Evolutionary conservation across 2,329 filamentous ascomycete genomes (phyloP).

Genomic region (Diaporthe citri): DNA sequence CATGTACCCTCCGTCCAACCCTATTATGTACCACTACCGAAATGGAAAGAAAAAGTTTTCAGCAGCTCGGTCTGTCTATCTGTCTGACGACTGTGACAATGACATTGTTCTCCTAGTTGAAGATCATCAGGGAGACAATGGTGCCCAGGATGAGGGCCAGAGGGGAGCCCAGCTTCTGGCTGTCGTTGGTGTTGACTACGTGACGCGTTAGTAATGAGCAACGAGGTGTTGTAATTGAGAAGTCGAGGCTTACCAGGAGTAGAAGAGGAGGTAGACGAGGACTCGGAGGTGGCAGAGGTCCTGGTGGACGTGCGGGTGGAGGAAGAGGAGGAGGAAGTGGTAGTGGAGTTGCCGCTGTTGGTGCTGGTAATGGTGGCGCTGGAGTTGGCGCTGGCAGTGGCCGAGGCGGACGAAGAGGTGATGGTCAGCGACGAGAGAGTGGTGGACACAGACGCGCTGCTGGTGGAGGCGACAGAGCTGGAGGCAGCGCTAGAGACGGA

Average conservation of each 20-base stretch:
- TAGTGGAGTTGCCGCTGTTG: slow-evolving; percentile 42
- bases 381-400: slow-evolving; percentile 42
- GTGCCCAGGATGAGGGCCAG: slow-evolving; percentile 56
- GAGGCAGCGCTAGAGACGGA: slow-evolving; percentile 40
- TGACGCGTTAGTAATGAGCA: background rate
- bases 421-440: slow-evolving; percentile 38
- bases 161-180: slow-evolving; percentile 54
- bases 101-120: slow-evolving; percentile 51
- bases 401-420: slow-evolving; percentile 37
- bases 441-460: slow-evolving; percentile 37
- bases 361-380: slow-evolving; percentile 40
- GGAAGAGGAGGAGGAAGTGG: slow-evolving; percentile 37
- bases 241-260: slow-evolving; percentile 38
- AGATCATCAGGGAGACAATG: slow-evolving; percentile 56
- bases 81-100: background rate
- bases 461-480: slow-evolving; percentile 35
- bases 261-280: slow-evolving; percentile 44
- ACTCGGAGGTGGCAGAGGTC: slow-evolving; percentile 40
- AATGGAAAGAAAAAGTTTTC: slow-evolving; percentile 18
- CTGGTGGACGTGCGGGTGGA: slow-evolving; percentile 28
- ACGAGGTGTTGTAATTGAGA: fast-evolving
- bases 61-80: slow-evolving; percentile 14
- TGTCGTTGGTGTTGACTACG: slow-evolving; percentile 50
- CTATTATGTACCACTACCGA: slow-evolving; percentile 25
- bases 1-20: background rate